Base-by-base conservation (phyloP, 768 basidiomycete genomes). In the Leccinum truebloodii region DNA sequence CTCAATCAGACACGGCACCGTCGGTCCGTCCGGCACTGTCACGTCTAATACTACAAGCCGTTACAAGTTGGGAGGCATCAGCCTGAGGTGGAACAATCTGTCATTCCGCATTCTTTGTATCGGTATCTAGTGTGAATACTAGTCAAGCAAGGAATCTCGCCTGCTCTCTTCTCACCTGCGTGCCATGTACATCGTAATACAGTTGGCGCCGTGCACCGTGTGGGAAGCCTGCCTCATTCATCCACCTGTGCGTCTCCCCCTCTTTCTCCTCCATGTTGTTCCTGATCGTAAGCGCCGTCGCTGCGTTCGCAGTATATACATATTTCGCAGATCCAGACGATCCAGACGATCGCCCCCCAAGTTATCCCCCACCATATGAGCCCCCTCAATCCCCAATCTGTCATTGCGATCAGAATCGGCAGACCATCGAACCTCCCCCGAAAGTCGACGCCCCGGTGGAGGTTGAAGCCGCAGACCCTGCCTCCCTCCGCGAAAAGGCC, bases 401-500 rank as follows among this genome's bases (percentile, higher is more conserved):
- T 53, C 57, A 26, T 39, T 59, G 10, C 51, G 58, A 66, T 51
- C 59, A 62, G 32, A 18, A 35, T 7, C 20, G 4, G 57, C 61
- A 34, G 18, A 0, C 52, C 52, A 4, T 28, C 14, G 49, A 16
- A 8, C n/a, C 57, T 55, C 32, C 48, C 9, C 46, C 35, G n/a
- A 46, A 4, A 9, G 56, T 57, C 24, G 4, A 8, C 32, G 16
- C 37, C 7, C 48, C 55, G 12, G 51, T 30, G 30, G 30, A 34
- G 32, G 32, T 34, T 34, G 32, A 2, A 37, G 7, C 37, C 16
- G 0, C 41, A 20, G 4, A 86, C 60, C 93, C 92, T 66, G 72
- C 78, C 32, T 75, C 78, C 34, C 80, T 97, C 32, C 84, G 96
- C 26, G 83, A 83, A 56, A 80, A 80, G 57, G 96, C 96, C 1